phyloP scores from a whole-genome alignment of 2,329 filamentous ascomycete genomes.

The Botrytis medusae region DNA sequence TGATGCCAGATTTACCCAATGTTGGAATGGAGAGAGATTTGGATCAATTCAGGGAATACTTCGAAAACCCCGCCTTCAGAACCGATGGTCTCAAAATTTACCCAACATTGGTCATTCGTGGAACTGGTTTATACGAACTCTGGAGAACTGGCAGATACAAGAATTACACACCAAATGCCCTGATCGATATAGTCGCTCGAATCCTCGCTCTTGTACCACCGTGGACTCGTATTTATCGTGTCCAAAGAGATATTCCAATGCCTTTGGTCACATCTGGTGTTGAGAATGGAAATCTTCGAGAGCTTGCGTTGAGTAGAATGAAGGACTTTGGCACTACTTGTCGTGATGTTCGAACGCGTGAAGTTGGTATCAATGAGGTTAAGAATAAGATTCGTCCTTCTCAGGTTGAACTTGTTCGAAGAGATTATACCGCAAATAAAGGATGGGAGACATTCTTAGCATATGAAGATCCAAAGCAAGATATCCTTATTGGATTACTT shows the following conservation, averaged over 20 bases:
- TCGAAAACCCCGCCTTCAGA: constrained; percentile 91
- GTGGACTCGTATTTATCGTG: constrained; percentile 98
- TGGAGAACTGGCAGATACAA: constrained; percentile 97
- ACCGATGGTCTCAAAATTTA: constrained; percentile 98
- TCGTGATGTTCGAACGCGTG: constrained; percentile 90
- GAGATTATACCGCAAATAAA: constrained; percentile 92
- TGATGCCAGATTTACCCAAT: constrained; percentile 99
- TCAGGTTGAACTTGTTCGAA: constrained; percentile 89
- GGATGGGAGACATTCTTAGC: constrained; percentile 99
- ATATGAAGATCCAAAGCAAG: constrained; percentile 97
- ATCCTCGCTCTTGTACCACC: constrained; percentile 93
- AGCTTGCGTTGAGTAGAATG: constrained; percentile 94
- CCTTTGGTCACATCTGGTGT: constrained; percentile 97
- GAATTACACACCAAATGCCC: constrained; percentile 96
- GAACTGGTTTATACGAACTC: constrained; percentile 92
- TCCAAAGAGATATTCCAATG: constrained; percentile 99
- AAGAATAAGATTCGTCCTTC: constrained; percentile 98
- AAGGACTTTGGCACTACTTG: constrained; percentile 98
- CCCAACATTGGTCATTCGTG: constrained; percentile 93
- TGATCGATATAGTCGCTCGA: constrained; percentile 94
- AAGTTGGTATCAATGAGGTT: constrained; percentile 98
- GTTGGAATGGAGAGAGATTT: constrained; percentile 98
- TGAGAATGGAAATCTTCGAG: constrained; percentile 93
- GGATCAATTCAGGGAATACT: constrained; percentile 96
- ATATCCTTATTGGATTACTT: constrained; percentile 90